A percentile compares a stretch with the other conserved stretches of the same genome.
phyloP scores from a whole-genome alignment of 2,329 filamentous ascomycete species.

The Alternaria brassicae region DNA sequence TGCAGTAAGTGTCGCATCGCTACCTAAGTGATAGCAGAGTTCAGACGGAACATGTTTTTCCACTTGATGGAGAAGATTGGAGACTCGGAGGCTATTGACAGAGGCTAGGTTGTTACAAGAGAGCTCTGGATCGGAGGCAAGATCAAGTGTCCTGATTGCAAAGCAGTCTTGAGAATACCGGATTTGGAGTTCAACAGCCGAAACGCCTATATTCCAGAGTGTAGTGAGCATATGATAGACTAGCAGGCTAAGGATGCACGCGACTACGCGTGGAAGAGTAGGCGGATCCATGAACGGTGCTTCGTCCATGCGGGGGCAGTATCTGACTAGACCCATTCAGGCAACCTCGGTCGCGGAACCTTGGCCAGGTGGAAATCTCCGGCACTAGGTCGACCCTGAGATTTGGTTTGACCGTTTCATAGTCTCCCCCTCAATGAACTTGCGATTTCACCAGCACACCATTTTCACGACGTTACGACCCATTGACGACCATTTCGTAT shows the following conservation, averaged over 20 bases:
- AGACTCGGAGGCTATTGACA: rapidly evolving
- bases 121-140: background rate
- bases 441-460: conserved; percentile 16
- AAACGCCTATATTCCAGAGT: no score
- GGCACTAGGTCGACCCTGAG: conserved; percentile 19
- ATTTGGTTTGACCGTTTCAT: conserved; percentile 20
- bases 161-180: no score
- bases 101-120: background rate
- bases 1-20: background rate
- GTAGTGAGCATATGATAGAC: no score
- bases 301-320: no score
- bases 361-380: no score
- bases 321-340: background rate
- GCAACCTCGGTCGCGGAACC: conserved; percentile 17
- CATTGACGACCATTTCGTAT: conserved; percentile 36
- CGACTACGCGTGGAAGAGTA: no score
- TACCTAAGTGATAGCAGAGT: background rate
- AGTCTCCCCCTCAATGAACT: conserved; percentile 16
- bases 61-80: background rate
- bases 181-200: no score
- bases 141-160: background rate
- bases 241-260: no score
- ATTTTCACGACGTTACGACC: conserved; percentile 44
- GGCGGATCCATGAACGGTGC: no score
- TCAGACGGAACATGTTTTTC: background rate